Evolutionary conservation across 108 stramenopile genomes (phyloP), one percentile per base, ranked within the genome.

Genomic region (Nitzschia sp.): DNA sequence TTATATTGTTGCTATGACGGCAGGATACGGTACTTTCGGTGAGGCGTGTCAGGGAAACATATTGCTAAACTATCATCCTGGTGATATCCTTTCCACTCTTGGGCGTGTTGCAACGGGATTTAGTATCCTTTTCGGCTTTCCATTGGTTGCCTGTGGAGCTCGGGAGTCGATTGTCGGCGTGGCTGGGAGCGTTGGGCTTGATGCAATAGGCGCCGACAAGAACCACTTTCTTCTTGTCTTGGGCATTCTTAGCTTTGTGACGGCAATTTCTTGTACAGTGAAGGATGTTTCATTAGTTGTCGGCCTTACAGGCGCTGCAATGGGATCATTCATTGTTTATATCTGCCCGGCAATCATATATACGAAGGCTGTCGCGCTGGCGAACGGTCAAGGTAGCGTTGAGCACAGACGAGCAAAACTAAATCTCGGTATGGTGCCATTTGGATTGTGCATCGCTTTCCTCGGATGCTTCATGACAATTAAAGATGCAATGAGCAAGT

Each of bases 61-160:
- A n/a, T 53, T 86, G 27, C 53, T 86, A 36, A 86, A 86, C 66
- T 86, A 86, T 60, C 81, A 80, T 63, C 78, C 81, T 0, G 35
- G 47, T 16, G 85, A 86, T 59, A 46, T 82, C 11, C 71, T 86
- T 22, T 63, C 79, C 16, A 80, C 77, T 30, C 41, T 86, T 13
- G 85, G 71, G 28, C 65, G 81, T 13, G 41, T 86, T 38, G 79
- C 85, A 6, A 86, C 85, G n/a, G 79, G 81, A 21, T 66, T 80
- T 50, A 68, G 66, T 21, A 82, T 86, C 53, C 69, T 86, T 22
- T 86, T 86, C 67, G 85, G 85, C 28, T 86, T 86, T 50, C 85
- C 85, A 2, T 58, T 86, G 56, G 79, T 82, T 0, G 60, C 71
- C 29, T 62, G 55, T 53, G 85, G 76, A 5, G 74, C 73, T 31